Evolutionary conservation across 352 stramenopile species (phyloP).

Genomic region (Globisporangium paroecandrum): DNA sequence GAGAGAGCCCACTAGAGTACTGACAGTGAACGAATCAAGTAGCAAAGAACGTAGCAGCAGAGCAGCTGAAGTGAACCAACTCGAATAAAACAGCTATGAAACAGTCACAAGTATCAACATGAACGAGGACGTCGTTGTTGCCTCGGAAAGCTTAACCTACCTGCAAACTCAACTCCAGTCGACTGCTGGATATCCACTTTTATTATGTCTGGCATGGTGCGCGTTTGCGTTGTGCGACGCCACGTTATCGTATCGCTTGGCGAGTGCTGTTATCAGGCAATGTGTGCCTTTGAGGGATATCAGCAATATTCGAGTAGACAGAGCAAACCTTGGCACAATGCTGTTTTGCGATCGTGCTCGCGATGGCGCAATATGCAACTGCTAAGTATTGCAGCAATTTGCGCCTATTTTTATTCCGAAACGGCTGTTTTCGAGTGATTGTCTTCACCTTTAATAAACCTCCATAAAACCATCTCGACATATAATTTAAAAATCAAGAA

Average conservation of each 20-base stretch:
- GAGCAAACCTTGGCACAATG: neutral
- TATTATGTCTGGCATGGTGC: too few species aligned
- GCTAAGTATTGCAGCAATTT: neutral
- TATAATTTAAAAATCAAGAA: neutral
- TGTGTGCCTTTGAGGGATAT: neutral
- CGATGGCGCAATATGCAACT: neutral
- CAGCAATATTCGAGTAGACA: neutral
- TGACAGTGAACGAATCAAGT: neutral
- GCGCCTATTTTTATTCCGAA: neutral
- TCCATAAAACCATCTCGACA: neutral
- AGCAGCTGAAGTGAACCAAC: neutral
- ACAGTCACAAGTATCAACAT: neutral
- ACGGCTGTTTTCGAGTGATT: neutral
- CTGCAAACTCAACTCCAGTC: too few species aligned
- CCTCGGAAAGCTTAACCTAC: too few species aligned
- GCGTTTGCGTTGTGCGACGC: neutral
- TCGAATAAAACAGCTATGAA: neutral
- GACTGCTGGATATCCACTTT: too few species aligned
- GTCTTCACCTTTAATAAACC: neutral
- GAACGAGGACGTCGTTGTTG: neutral
- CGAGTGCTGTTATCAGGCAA: neutral
- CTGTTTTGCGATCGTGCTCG: neutral
- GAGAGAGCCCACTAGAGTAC: neutral
- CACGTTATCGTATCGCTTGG: neutral
- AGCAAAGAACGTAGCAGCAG: neutral